Base-by-base conservation (phyloP, 1,284 basidiomycete genomes). In the Ustilago esculenta region DNA sequence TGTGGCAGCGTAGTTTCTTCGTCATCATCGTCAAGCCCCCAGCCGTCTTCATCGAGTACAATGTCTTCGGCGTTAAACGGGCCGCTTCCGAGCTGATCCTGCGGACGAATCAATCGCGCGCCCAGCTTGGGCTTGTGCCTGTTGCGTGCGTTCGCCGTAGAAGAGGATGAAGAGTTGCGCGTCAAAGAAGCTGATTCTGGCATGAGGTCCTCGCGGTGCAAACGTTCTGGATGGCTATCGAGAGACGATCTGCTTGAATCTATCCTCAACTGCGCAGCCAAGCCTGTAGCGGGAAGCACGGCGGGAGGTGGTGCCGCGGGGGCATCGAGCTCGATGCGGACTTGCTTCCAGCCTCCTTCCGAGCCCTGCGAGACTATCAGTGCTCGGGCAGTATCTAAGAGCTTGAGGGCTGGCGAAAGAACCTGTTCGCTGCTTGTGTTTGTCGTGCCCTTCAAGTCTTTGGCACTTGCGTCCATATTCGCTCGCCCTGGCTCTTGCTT, bases 51-150 rank as follows among this genome's bases (percentile, higher is more conserved):
- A 33, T 73, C 70, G 2, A 49, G 40, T 12, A 48, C 35, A 4
- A 53, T 61, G 17, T 73, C 72, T 23, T 72, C 53, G 7, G 66
- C 59, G 27, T 66, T 65, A 39, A 77, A 65, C 25, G 75, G 75
- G 11, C 75, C 75, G 37, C 67, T 75, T 7, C 75, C 75, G 7
- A 77, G 53, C 49, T 77, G 72, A 24, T 75, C 75, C 21, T 61
- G 56, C 14, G 73, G 71, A 15, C 58, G 54, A 17, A 77, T 64
- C 4, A 77, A 53, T 18, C 75, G 58, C 14, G 68, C 74, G 14
- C 74, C 74, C 2, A 76, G 51, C 36, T 66, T 71, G 5, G 68
- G 53, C 33, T 50, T 66, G 35, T 56, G 42, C 39, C 50, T 54
- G 33, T 34, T 58, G 11, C 68, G 68, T 1, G 61, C 43, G 15